A percentile compares a stretch with the other conserved stretches of the same genome.
Conservation (phyloP, 768 basidiomycete genomes). For the Sarcodon sp. region DNA sequence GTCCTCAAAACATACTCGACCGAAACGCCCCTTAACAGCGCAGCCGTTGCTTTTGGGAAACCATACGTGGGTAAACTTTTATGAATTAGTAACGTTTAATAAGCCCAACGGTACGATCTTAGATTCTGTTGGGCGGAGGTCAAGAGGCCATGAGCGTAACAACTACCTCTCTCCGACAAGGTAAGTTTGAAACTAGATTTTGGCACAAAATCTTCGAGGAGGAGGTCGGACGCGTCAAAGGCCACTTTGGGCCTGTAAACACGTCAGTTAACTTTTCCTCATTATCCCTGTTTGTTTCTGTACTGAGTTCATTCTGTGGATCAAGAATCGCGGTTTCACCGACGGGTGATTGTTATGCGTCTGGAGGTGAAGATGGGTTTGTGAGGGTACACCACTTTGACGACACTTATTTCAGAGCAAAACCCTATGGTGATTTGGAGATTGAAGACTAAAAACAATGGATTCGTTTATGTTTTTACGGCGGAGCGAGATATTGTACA, state of each 20-base stretch:
- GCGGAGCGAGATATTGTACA: no score
- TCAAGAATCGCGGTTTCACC: slow-evolving; percentile 87
- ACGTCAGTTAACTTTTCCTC: slow-evolving; percentile 48
- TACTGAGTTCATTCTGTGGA: slow-evolving; percentile 2
- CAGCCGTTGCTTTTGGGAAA: slow-evolving; percentile 68
- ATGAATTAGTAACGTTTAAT: background rate
- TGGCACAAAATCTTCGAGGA: slow-evolving; percentile 97
- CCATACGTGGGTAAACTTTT: slow-evolving; percentile 53
- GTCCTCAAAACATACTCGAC: slow-evolving; percentile 91
- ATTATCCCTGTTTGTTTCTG: no score
- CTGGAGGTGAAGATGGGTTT: slow-evolving; percentile 95
- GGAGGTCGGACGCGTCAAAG: slow-evolving; percentile 94
- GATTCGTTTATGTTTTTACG: no score
- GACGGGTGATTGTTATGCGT: slow-evolving; percentile 76
- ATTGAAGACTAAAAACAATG: slow-evolving; percentile 12
- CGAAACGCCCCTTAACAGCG: slow-evolving; percentile 93
- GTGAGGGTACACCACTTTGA: slow-evolving; percentile 89
- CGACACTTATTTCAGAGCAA: slow-evolving; percentile 84
- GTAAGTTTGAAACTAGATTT: slow-evolving; percentile 96
- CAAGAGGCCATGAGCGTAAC: slow-evolving; percentile 98
- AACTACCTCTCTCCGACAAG: slow-evolving; percentile 85
- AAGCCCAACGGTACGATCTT: background rate
- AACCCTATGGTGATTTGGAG: slow-evolving; percentile 87
- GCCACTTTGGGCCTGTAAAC: slow-evolving; percentile 94
- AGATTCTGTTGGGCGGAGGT: slow-evolving; percentile 91